phyloP scores from a whole-genome alignment of 495 filamentous ascomycete species.

The Talaromyces ruber region DNA sequence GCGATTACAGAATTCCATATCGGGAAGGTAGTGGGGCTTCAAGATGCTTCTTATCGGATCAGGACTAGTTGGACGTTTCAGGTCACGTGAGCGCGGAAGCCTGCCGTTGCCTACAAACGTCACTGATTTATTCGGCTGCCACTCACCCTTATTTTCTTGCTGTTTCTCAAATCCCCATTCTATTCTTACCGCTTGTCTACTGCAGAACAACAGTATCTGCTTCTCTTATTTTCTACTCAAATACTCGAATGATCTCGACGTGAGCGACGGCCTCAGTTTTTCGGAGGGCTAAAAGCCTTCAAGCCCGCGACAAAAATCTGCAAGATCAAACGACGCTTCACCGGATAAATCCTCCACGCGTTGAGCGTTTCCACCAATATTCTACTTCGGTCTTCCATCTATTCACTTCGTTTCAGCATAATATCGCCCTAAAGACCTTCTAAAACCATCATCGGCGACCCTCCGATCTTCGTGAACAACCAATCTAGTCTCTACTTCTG shows the following conservation, averaged over 20 bases:
- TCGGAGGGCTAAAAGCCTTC: background rate
- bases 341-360: background rate
- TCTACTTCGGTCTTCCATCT: background rate
- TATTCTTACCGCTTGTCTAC: background rate
- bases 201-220: background rate
- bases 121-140: background rate
- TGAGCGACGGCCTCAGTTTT: background rate
- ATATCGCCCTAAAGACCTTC: background rate
- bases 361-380: background rate
- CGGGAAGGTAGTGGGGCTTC: background rate
- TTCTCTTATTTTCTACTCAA: background rate
- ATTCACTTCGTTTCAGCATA: background rate
- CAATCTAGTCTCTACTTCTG: background rate
- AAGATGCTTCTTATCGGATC: background rate
- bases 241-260: background rate
- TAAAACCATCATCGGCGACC: background rate
- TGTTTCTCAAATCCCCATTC: background rate
- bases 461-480: background rate
- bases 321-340: background rate
- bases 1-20: slow-evolving; percentile 5
- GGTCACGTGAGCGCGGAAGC: background rate
- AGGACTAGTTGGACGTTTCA: background rate
- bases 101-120: slow-evolving; percentile 2
- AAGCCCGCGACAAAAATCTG: background rate
- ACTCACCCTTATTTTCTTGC: background rate